These are phyloP conservation scores for Pythium folliculosum DNA, from an alignment of 352 stramenopile genomes.

Conservation along the genomic window DNA sequence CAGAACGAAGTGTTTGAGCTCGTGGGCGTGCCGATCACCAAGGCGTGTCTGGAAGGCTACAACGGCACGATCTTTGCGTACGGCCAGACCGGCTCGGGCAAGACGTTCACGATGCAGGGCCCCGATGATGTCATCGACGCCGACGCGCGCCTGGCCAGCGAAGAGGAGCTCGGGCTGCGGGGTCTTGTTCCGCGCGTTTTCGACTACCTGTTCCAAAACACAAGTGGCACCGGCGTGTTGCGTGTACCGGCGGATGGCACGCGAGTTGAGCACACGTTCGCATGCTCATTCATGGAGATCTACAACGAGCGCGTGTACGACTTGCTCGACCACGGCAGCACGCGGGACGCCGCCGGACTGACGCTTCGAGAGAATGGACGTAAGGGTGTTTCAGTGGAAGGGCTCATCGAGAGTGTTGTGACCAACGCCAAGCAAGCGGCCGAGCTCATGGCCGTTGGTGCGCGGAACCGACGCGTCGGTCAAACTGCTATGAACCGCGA, in stretches of 20 bases:
- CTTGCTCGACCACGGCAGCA: slow-evolving; percentile 73
- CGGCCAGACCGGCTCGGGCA: slow-evolving; percentile 81
- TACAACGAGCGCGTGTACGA: slow-evolving; percentile 96
- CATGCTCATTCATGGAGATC: slow-evolving; percentile 93
- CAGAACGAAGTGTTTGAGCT: slow-evolving; percentile 93
- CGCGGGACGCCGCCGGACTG: slow-evolving; percentile 55
- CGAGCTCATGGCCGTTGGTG: slow-evolving; percentile 73
- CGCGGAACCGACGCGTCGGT: slow-evolving; percentile 74
- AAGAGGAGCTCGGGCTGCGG: slow-evolving; percentile 43
- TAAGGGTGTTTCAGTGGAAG: slow-evolving; percentile 77
- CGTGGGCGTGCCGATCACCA: slow-evolving; percentile 83
- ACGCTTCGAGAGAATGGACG: slow-evolving; percentile 73
- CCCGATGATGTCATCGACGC: slow-evolving; percentile 67
- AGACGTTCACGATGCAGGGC: slow-evolving; percentile 88
- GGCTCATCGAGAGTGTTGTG: slow-evolving; percentile 74
- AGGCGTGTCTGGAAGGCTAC: slow-evolving; percentile 78
- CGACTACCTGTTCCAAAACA: slow-evolving; percentile 79
- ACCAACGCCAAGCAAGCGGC: slow-evolving; percentile 64
- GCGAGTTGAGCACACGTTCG: slow-evolving; percentile 65
- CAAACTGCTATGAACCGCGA: slow-evolving; percentile 88
- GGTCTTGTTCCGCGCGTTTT: slow-evolving; percentile 82
- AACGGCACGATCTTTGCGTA: slow-evolving; percentile 90
- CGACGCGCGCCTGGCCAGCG: slow-evolving; percentile 30
- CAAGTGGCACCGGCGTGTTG: slow-evolving; percentile 13
- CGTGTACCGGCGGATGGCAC: slow-evolving; percentile 9